These are phyloP conservation scores for Daedaleopsis sinensis DNA, from an alignment of 768 basidiomycete species.

Conservation along the genomic window DNA sequence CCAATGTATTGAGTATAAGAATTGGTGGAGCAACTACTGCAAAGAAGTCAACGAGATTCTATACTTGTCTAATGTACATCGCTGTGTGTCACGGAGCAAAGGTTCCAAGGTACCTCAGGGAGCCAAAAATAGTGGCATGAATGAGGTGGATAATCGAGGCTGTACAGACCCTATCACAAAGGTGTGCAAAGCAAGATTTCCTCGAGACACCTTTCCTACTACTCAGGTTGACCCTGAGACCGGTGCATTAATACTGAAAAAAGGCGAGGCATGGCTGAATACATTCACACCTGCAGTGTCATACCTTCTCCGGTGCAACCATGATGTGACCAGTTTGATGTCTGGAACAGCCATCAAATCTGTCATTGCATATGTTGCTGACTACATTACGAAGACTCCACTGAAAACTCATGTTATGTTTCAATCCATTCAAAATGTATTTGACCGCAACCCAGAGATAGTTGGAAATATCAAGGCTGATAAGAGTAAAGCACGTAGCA, in stretches of 20 bases:
- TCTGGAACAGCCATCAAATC: constrained; percentile 1
- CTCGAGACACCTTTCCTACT: background rate
- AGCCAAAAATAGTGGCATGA: no score
- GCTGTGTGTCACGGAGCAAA: background rate
- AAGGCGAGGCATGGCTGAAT: constrained; percentile 3
- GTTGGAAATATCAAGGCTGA: background rate
- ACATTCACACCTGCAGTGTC: background rate
- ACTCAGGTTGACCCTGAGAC: constrained; percentile 3
- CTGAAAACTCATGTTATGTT: constrained; percentile 1
- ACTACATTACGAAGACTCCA: background rate
- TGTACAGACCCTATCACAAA: background rate
- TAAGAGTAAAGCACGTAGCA: background rate
- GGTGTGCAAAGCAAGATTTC: background rate
- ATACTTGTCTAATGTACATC: background rate
- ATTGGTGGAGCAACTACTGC: background rate
- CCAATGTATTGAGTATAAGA: background rate
- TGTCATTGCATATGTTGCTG: background rate
- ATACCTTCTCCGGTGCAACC: background rate
- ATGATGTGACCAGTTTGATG: constrained; percentile 1
- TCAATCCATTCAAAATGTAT: background rate
- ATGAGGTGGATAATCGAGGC: no score
- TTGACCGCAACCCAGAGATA: background rate
- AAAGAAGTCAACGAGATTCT: background rate
- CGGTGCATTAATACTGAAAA: constrained; percentile 1
- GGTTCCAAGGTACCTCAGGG: background rate